These are phyloP conservation scores for Fusarium denticulatum DNA, from an alignment of 2,329 filamentous ascomycete genomes.

Conservation along the genomic window DNA sequence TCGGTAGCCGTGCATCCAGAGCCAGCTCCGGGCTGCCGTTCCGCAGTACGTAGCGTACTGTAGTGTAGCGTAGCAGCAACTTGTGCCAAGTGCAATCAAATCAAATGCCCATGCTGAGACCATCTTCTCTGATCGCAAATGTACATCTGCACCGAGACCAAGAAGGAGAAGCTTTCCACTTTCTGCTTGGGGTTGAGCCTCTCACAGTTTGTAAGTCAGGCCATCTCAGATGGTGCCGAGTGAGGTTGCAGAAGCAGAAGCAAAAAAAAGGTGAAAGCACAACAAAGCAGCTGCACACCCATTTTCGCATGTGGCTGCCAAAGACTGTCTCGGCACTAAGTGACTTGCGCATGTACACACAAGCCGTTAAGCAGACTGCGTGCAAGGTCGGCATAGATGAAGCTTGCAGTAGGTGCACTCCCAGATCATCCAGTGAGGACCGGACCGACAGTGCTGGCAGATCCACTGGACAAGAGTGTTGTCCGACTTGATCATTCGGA, in stretches of 20 bases:
- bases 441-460: conserved; percentile 71
- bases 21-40: conserved; percentile 39
- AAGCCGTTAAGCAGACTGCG: conserved; percentile 49
- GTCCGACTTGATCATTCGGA: conserved; percentile 74
- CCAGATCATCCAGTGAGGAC: conserved; percentile 74
- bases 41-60: conserved; percentile 14
- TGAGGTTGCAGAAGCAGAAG: neutral
- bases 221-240: conserved; percentile 20
- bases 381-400: conserved; percentile 70
- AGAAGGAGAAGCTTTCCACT: conserved; percentile 18
- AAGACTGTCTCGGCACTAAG: conserved; percentile 28
- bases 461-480: conserved; percentile 72
- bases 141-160: conserved; percentile 34
- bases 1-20: conserved; percentile 36
- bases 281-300: conserved; percentile 19
- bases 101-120: conserved; percentile 29
- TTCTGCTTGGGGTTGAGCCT: conserved; percentile 26
- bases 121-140: conserved; percentile 24
- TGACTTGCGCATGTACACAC: neutral
- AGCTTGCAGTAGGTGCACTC: conserved; percentile 76
- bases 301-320: conserved; percentile 25
- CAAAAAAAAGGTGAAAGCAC: neutral
- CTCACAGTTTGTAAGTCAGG: conserved; percentile 38
- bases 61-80: neutral
- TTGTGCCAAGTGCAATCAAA: conserved; percentile 38